These are phyloP conservation scores for Tetrapisispora pingtungensis DNA, from an alignment of 805 yeast species.

Conservation along the genomic window DNA sequence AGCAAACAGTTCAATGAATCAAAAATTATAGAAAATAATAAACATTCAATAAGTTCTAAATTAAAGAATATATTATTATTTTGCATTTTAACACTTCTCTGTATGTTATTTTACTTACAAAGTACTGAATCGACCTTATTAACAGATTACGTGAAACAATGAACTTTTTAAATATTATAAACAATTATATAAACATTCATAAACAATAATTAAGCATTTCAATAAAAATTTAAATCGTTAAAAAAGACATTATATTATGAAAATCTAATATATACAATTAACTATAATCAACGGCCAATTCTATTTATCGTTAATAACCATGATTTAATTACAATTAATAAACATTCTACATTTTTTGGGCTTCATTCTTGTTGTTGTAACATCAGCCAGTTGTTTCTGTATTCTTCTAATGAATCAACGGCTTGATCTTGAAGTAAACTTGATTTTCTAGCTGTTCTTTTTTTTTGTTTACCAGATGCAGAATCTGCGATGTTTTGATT, in stretches of 20 bases:
- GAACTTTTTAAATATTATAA: neutral
- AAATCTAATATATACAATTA: neutral
- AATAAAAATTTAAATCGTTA: neutral
- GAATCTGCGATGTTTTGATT: slow-evolving; percentile 4
- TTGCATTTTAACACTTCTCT: neutral
- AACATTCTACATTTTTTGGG: neutral
- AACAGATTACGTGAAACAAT: neutral
- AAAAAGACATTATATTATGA: neutral
- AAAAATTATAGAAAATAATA: neutral
- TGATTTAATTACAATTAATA: too few species aligned
- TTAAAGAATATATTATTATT: neutral
- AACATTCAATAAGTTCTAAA: neutral
- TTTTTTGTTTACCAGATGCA: slow-evolving; percentile 4
- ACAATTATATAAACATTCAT: neutral
- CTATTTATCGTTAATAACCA: too few species aligned
- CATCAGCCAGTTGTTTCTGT: slow-evolving; percentile 31
- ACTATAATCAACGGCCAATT: neutral
- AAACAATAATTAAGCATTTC: neutral
- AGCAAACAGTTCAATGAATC: neutral
- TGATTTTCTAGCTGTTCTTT: slow-evolving; percentile 15
- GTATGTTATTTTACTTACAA: neutral
- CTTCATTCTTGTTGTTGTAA: slow-evolving; percentile 23
- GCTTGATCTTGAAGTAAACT: slow-evolving; percentile 26
- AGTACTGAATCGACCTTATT: neutral
- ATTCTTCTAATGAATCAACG: slow-evolving; percentile 29